phyloP scores from a whole-genome alignment of 139 green algal genomes.

The Ostreobium quekettii region DNA sequence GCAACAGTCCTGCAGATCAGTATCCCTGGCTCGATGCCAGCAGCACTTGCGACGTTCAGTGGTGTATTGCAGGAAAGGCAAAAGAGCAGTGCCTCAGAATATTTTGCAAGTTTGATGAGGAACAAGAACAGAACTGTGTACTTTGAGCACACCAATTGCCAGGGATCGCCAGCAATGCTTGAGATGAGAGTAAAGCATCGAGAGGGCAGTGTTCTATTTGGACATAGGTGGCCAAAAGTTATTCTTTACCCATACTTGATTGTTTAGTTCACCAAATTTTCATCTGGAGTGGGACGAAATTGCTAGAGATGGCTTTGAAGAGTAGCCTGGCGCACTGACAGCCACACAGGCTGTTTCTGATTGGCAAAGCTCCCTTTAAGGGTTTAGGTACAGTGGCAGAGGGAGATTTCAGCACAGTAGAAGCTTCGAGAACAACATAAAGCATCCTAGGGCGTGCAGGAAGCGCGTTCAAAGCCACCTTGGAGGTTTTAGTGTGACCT shows the following conservation, averaged over 20 bases:
- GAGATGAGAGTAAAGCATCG: background rate
- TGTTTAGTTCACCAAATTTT: background rate
- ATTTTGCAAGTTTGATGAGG: constrained; percentile 15
- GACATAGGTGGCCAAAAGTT: background rate
- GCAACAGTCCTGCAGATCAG: constrained; percentile 11
- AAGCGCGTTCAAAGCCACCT: too few species aligned
- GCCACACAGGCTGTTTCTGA: too few species aligned
- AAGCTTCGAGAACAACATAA: too few species aligned
- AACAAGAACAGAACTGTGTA: background rate
- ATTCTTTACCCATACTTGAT: background rate
- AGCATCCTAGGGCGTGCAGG: too few species aligned
- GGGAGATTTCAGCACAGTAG: too few species aligned
- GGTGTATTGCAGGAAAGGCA: background rate
- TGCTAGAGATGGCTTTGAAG: too few species aligned
- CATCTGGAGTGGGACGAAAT: too few species aligned
- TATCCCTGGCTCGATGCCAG: background rate
- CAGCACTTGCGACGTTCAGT: constrained; percentile 3
- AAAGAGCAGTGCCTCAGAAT: background rate
- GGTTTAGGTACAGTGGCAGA: too few species aligned
- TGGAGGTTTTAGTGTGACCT: too few species aligned
- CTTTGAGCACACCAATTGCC: background rate
- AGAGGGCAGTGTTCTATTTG: too few species aligned
- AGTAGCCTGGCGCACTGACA: too few species aligned
- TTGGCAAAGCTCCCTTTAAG: too few species aligned
- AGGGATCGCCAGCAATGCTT: constrained; percentile 1